Evolutionary conservation across 225 moss, liverwort and hornwort species (phyloP).

Genomic region (Pseudisothecium myosuroides): DNA sequence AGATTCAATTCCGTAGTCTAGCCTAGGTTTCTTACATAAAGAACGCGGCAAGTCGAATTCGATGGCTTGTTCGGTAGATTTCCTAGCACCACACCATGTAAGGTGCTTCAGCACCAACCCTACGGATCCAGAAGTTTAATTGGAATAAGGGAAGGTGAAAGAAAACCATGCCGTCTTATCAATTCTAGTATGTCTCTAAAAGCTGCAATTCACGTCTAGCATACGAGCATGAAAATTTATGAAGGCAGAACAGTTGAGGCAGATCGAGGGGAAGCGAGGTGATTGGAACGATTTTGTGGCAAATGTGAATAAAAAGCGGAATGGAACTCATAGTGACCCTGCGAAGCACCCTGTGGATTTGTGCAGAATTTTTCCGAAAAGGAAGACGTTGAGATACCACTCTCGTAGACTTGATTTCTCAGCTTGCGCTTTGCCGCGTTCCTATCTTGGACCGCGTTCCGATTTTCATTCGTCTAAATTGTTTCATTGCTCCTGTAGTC

Average conservation of each 20-base stretch:
- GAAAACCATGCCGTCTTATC: no score
- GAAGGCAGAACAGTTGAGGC: constrained; percentile 22
- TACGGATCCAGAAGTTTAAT: no score
- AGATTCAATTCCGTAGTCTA: no score
- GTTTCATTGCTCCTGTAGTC: background rate
- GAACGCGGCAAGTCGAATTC: no score
- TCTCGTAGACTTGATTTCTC: background rate
- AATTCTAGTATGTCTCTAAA: no score
- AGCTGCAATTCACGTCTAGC: no score
- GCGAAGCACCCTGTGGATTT: constrained; percentile 29
- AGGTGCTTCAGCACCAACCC: no score
- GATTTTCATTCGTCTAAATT: background rate
- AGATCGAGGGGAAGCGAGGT: constrained; percentile 37
- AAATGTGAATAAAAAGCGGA: constrained; percentile 18
- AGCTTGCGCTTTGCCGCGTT: background rate
- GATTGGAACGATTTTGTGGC: constrained; percentile 39
- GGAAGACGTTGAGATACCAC: constrained; percentile 36
- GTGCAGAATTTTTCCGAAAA: constrained; percentile 26
- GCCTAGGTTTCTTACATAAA: no score
- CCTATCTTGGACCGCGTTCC: background rate
- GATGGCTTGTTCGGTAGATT: no score
- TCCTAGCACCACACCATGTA: no score
- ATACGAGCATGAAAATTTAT: no score
- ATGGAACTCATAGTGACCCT: constrained; percentile 17
- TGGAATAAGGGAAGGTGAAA: no score